Percentiles rank a stretch among this genome's conserved stretches.
These are phyloP conservation scores for Bryoerythrophyllum caledonicum DNA, from an alignment of 225 moss, liverwort and hornwort species.

Conservation along the genomic window DNA sequence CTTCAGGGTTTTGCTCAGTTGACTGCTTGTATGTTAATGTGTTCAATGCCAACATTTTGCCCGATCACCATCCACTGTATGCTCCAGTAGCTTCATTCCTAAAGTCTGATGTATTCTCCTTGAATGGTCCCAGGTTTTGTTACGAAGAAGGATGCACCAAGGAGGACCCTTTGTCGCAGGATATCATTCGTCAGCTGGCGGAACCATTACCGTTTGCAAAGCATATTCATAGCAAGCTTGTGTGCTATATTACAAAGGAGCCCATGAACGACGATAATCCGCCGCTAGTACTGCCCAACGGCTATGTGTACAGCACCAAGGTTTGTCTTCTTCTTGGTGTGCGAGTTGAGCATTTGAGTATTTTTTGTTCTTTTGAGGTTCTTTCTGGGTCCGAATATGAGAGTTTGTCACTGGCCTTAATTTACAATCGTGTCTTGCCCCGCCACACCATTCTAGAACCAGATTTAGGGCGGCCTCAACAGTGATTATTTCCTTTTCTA, in stretches of 20 bases:
- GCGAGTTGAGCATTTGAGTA: neutral
- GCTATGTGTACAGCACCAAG: conserved; percentile 96
- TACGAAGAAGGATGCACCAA: conserved; percentile 98
- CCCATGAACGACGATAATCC: conserved; percentile 99
- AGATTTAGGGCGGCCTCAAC: no score
- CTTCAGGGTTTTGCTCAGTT: neutral
- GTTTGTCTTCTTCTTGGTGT: conserved; percentile 37
- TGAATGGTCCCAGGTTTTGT: conserved; percentile 62
- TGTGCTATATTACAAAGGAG: conserved; percentile 96
- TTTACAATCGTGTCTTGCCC: neutral
- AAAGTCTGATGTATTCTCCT: conserved; percentile 11
- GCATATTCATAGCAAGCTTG: conserved; percentile 94
- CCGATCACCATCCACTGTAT: conserved; percentile 4
- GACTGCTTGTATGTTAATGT: neutral
- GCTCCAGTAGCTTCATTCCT: neutral
- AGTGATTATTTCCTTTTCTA: no score
- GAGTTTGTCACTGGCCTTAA: neutral
- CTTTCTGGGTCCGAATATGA: conserved; percentile 6
- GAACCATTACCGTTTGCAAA: conserved; percentile 96
- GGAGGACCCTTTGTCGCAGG: conserved; percentile 96
- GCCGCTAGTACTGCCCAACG: conserved; percentile 94
- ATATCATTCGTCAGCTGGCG: conserved; percentile 83
- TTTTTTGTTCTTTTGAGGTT: conserved; percentile 4
- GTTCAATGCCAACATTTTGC: neutral
- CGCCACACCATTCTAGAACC: no score